phyloP scores from a whole-genome alignment of 2,329 filamentous ascomycete genomes.

The Bipolaris gigantea region DNA sequence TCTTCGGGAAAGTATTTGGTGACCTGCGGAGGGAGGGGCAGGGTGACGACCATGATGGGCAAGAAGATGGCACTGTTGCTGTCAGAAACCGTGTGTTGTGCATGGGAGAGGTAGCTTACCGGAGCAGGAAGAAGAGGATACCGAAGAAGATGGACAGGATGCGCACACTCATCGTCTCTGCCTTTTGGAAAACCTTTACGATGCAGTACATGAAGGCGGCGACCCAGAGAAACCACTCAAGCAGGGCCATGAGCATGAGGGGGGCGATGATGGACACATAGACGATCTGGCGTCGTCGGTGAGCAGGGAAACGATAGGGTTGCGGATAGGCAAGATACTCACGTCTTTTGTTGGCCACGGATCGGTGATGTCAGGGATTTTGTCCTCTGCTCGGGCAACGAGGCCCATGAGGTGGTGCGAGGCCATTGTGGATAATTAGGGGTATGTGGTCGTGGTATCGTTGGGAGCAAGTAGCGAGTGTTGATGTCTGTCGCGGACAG shows the following conservation, averaged over 20 bases:
- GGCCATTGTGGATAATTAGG: conserved; percentile 30
- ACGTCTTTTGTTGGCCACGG: conserved; percentile 48
- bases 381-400: conserved; percentile 29
- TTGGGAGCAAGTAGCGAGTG: conserved; percentile 18
- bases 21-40: conserved; percentile 76
- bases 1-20: conserved; percentile 69
- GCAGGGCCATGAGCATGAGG: conserved; percentile 78
- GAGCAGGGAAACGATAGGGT: background rate
- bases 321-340: conserved; percentile 21
- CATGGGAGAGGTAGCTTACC: conserved; percentile 55
- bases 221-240: conserved; percentile 95
- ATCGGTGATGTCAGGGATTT: conserved; percentile 39
- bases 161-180: conserved; percentile 82
- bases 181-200: conserved; percentile 83
- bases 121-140: conserved; percentile 70
- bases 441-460: conserved; percentile 20
- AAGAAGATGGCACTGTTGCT: conserved; percentile 73
- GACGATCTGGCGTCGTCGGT: conserved; percentile 64
- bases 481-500: conserved; percentile 10
- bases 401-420: conserved; percentile 27
- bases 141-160: conserved; percentile 77
- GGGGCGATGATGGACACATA: conserved; percentile 80
- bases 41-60: conserved; percentile 89
- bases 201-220: conserved; percentile 93
- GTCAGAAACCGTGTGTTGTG: conserved; percentile 20